Evolutionary conservation across 352 stramenopile genomes (phyloP).

Genomic region (Plasmopara viticola): DNA sequence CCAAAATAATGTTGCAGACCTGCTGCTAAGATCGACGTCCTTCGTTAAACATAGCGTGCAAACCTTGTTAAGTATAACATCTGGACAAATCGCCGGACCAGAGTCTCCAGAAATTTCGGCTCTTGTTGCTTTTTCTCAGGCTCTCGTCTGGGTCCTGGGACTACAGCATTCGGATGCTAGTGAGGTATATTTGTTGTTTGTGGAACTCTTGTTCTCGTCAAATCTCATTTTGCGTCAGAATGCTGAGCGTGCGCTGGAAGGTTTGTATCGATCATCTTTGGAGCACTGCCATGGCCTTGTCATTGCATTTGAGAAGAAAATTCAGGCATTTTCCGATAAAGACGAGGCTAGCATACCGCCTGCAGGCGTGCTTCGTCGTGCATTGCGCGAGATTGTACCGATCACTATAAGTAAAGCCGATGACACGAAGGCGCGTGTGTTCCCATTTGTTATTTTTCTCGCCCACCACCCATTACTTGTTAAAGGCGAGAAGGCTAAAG

Average conservation of each 20-base stretch:
- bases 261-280: slow-evolving; percentile 50
- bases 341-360: slow-evolving; percentile 40
- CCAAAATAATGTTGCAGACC: slow-evolving; percentile 36
- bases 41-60: slow-evolving; percentile 49
- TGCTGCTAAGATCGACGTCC: slow-evolving; percentile 39
- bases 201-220: slow-evolving; percentile 51
- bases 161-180: slow-evolving; percentile 47
- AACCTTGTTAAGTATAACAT: slow-evolving; percentile 26
- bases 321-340: slow-evolving; percentile 33
- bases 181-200: slow-evolving; percentile 46
- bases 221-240: slow-evolving; percentile 47
- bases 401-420: slow-evolving; percentile 26
- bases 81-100: slow-evolving; percentile 7
- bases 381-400: slow-evolving; percentile 50
- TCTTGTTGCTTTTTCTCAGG: slow-evolving; percentile 36
- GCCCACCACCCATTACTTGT: slow-evolving; percentile 75
- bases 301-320: slow-evolving; percentile 51
- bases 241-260: slow-evolving; percentile 35
- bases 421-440: slow-evolving; percentile 35
- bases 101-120: slow-evolving; percentile 58
- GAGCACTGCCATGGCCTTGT: slow-evolving; percentile 50
- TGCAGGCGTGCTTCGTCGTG: slow-evolving; percentile 53
- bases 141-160: slow-evolving; percentile 64
- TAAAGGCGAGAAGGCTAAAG: slow-evolving; percentile 36
- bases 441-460: slow-evolving; percentile 46